Evolutionary conservation across 2,329 filamentous ascomycete genomes (phyloP).

Genomic region (Apiospora hydei): DNA sequence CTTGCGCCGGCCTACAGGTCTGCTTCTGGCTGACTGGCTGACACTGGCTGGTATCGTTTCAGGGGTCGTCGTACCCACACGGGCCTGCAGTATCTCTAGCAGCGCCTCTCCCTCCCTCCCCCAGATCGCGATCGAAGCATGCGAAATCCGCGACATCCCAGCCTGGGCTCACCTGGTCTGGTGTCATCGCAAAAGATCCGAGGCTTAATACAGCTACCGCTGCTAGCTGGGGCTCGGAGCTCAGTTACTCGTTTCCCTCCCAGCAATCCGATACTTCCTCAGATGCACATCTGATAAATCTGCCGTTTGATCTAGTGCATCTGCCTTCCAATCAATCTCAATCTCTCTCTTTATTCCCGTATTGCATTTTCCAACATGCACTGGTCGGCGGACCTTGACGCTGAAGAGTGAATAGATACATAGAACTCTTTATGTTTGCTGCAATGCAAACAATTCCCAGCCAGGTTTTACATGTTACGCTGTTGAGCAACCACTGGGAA

Average conservation of each 20-base stretch:
- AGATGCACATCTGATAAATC: conserved; percentile 8
- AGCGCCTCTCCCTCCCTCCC: not conserved
- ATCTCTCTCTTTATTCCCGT: not conserved
- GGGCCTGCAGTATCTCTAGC: conserved; percentile 11
- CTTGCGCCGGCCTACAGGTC: not conserved
- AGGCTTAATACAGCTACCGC: not conserved
- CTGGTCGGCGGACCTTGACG: not conserved
- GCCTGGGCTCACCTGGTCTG: not conserved
- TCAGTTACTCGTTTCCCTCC: not conserved
- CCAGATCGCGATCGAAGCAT: conserved; percentile 2
- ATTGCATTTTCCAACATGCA: not conserved
- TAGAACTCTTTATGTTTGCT: not conserved
- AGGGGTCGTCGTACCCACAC: conserved; percentile 1
- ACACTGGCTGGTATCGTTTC: not conserved
- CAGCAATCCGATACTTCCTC: not conserved
- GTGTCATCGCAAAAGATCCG: conserved; percentile 15
- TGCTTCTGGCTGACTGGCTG: not conserved
- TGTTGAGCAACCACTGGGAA: not conserved
- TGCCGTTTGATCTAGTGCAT: not conserved
- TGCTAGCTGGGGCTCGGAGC: not conserved
- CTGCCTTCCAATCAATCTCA: no score
- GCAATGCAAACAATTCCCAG: not conserved
- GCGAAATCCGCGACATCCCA: conserved; percentile 8
- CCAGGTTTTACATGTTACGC: not conserved
- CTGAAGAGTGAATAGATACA: not conserved